These are phyloP conservation scores for Citrus glauca DNA, from an alignment of 345 rosid species.

Conservation along the genomic window DNA sequence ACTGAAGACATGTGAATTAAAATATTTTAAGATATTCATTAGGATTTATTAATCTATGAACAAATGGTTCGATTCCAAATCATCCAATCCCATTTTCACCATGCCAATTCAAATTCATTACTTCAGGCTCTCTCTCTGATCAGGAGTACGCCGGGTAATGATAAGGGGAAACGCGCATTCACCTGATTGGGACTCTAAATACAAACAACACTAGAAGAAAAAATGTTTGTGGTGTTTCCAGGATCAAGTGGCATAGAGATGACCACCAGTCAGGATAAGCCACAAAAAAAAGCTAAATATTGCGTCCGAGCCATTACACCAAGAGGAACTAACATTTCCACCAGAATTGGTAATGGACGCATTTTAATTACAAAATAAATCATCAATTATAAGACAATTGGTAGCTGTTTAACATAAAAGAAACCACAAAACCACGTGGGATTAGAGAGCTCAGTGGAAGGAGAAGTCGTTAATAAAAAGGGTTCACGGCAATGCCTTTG, in stretches of 20 bases:
- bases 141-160: no score
- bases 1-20: no score
- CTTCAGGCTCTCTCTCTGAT: no score
- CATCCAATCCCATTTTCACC: no score
- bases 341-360: conserved; percentile 98
- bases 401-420: not conserved
- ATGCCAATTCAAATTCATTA: no score
- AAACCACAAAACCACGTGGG: not conserved
- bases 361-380: no score
- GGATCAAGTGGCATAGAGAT: conserved; percentile 46
- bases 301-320: conserved; percentile 96
- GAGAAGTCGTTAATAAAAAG: conserved; percentile 77
- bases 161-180: no score
- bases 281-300: conserved; percentile 40
- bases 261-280: conserved; percentile 62
- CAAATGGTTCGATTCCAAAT: no score
- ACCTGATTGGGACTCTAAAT: no score
- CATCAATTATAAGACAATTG: not conserved
- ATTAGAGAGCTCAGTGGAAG: conserved; percentile 86
- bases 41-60: no score
- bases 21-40: no score
- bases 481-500: conserved; percentile 72
- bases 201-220: no score
- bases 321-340: conserved; percentile 58
- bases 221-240: conserved; percentile 76